Percentiles rank a stretch among this genome's conserved stretches.
phyloP scores from a whole-genome alignment of 164 flowering plant species.

The Paratinospora sagittata region DNA sequence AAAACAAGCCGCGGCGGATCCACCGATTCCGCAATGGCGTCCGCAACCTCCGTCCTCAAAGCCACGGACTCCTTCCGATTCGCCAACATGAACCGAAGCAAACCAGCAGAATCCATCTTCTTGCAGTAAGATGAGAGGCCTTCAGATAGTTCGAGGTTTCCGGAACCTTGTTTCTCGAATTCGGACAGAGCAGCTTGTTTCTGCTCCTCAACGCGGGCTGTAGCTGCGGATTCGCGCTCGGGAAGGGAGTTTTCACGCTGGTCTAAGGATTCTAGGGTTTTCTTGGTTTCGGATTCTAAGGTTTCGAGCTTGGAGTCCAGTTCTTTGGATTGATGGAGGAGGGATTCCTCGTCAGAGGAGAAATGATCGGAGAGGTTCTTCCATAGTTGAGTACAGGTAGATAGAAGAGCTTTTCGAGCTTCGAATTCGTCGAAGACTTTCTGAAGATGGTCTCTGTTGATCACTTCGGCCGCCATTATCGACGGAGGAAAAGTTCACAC shows the following conservation, averaged over 20 bases:
- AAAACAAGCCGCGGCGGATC: conserved; percentile 39
- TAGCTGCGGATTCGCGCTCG: conserved; percentile 34
- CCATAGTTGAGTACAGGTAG: conserved; percentile 38
- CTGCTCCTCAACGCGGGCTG: conserved; percentile 28
- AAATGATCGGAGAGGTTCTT: conserved; percentile 37
- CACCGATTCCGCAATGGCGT: conserved; percentile 33
- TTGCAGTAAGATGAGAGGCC: conserved; percentile 26
- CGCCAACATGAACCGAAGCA: conserved; percentile 35
- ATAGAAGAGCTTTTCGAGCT: conserved; percentile 28
- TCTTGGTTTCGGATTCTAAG: conserved; percentile 27
- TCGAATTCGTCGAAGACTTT: conserved; percentile 33
- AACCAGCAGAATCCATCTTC: conserved; percentile 37
- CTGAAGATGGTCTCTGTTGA: conserved; percentile 22
- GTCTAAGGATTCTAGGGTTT: conserved; percentile 33
- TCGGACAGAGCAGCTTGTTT: conserved; percentile 31
- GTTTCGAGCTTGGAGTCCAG: conserved; percentile 40
- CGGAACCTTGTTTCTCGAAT: conserved; percentile 15
- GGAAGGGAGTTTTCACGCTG: conserved; percentile 43
- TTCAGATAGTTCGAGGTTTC: conserved; percentile 20
- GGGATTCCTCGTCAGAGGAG: conserved; percentile 33
- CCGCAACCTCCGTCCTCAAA: conserved; percentile 28
- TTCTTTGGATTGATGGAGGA: conserved; percentile 25
- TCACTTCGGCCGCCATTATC: conserved; percentile 27
- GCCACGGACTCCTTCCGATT: conserved; percentile 42
- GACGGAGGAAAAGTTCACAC: not conserved